phyloP scores from a whole-genome alignment of 169 alveolate genomes.

The Babesia ovis region DNA sequence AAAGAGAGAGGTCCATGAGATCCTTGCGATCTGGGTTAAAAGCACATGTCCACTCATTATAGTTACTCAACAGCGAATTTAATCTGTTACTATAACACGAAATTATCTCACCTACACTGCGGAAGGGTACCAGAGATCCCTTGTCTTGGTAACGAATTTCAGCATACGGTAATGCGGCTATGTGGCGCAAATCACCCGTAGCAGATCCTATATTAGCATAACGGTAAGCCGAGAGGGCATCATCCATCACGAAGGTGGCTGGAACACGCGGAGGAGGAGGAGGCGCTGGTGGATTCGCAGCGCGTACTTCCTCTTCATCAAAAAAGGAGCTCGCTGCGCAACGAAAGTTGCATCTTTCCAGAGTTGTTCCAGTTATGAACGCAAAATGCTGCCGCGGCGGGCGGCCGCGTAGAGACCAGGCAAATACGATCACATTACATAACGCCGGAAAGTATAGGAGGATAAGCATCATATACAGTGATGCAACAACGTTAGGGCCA shows the following conservation, averaged over 20 bases:
- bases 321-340: neutral
- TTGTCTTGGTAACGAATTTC: conserved; percentile 64
- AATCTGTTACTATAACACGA: conserved; percentile 59
- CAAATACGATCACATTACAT: neutral
- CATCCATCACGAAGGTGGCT: conserved; percentile 45
- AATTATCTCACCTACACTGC: conserved; percentile 51
- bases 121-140: conserved; percentile 44
- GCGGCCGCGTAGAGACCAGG: neutral
- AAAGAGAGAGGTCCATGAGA: conserved; percentile 27
- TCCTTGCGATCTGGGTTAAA: conserved; percentile 38
- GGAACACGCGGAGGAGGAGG: conserved; percentile 40
- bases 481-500: neutral
- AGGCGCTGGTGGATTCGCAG: conserved; percentile 50
- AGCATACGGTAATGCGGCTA: conserved; percentile 51
- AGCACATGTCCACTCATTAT: conserved; percentile 50
- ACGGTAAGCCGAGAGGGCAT: conserved; percentile 39
- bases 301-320: conserved; percentile 44
- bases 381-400: neutral
- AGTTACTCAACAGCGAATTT: conserved; percentile 33
- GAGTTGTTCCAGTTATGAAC: neutral
- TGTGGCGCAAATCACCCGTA: conserved; percentile 1
- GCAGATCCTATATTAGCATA: conserved; percentile 4
- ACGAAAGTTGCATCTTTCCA: neutral
- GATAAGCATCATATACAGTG: conserved; percentile 14
- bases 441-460: neutral